Base-by-base conservation (phyloP, 2,329 filamentous ascomycete species). In the Fusarium sp. region DNA sequence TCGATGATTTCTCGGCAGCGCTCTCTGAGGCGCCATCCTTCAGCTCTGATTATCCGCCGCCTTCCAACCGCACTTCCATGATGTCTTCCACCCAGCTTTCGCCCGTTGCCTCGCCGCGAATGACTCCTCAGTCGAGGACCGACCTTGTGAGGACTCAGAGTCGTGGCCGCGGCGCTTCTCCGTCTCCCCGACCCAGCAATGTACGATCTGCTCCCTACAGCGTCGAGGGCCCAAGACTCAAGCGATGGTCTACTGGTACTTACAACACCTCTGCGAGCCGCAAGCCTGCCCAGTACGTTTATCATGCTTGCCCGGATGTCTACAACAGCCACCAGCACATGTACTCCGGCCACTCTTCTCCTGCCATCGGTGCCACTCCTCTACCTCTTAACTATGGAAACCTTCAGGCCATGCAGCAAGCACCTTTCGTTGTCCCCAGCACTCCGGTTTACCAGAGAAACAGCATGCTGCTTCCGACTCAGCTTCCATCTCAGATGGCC, bases 201-300 rank as follows among this genome's bases (percentile, higher is more conserved):
- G 86, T 92, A 79, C 89, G 92, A 70, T 89, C 92, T 45, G 91
- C 90, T 24, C 93, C 93, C 2, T 94, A 94, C 82, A 91, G 85
- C 57, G 86, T 94, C 57, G 92, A 94, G 51, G 88, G 87, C 59
- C 86, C 86, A 51, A 88, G 91, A 71, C 90, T 87, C 79, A 94
- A 94, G 85, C 87, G 93, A 74, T 95, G 93, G 92, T 94, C 93
- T 26, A 94, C 93, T 7, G 92, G 92, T 20, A 93, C 91, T 7
- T 94, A 92, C 68, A 90, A 88, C 26, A 88, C 90, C 4, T 81
- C 85, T 26, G 85, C 85, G 31, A 89, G 83, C 77, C 84, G 88
- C 63, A 86, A 90, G 38, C 86, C 88, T 33, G 87, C 90, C 38
- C 87, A 91, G 5, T 90, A 91, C 73, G 85, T 91, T 48, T 91